Evolutionary conservation across 2,329 filamentous ascomycete genomes (phyloP).

Genomic region (Fusarium sp.): DNA sequence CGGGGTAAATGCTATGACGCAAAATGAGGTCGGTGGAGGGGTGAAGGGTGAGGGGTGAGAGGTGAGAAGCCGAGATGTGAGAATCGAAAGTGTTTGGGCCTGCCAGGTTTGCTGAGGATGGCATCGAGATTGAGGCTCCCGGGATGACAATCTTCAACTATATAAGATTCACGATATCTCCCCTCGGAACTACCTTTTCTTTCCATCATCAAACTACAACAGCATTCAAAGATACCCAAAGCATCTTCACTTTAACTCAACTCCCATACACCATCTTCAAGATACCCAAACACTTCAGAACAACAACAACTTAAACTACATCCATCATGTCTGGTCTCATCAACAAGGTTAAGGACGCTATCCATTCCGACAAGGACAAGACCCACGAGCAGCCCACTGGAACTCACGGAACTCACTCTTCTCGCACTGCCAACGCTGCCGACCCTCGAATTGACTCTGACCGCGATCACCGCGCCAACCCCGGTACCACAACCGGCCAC

Average conservation of each 20-base stretch:
- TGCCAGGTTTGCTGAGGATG: conserved; percentile 15
- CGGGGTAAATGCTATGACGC: conserved; percentile 42
- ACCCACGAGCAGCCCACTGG: conserved; percentile 36
- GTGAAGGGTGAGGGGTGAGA: not conserved
- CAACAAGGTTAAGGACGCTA: conserved; percentile 70
- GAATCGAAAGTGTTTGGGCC: conserved; percentile 12
- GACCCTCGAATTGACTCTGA: conserved; percentile 27
- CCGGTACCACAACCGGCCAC: no score
- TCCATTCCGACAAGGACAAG: conserved; percentile 61
- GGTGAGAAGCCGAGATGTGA: not conserved
- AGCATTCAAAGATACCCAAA: conserved; percentile 38
- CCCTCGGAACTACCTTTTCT: not conserved
- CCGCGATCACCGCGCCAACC: no score
- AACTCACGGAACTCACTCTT: conserved; percentile 37
- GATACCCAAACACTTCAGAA: conserved; percentile 23
- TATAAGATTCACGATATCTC: conserved; percentile 39
- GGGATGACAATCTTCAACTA: conserved; percentile 19
- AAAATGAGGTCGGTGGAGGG: conserved; percentile 37
- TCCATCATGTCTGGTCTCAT: conserved; percentile 66
- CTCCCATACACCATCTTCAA: conserved; percentile 6
- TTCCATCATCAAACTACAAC: conserved; percentile 31
- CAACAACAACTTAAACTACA: conserved; percentile 13
- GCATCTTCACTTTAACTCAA: conserved; percentile 18
- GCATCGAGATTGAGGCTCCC: conserved; percentile 31
- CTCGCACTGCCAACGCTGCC: conserved; percentile 34